Base-by-base conservation (phyloP, 1,284 basidiomycete species). In the Leucoagaricus sp. region DNA sequence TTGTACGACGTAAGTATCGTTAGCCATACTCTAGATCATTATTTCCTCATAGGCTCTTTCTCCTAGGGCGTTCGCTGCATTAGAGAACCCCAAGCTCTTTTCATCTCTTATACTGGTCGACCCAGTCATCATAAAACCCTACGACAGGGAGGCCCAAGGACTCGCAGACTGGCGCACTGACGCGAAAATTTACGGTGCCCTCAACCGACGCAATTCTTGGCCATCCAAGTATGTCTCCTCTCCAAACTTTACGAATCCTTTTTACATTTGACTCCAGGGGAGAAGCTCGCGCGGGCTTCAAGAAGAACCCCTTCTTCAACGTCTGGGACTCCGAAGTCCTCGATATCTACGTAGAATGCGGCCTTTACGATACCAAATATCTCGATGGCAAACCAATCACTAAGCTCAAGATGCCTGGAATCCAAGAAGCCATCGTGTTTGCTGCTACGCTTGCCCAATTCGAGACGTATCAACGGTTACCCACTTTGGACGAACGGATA, bases 101-200 rank as follows among this genome's bases (percentile, higher is more conserved):
- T 77, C 85, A 15, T 81, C 83, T 0, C 72, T 96, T 31, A 76
- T 94, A 45, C 79, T 96, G 9, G 72, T 96, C 25, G 95, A 98
- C 67, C 93, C 96, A 0, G 80, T 92, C 54, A 82, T 93, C 34
- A 61, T 75, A 46, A 71, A 65, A 64, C 71, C 66, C 36, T 58
- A 38, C 26, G 59, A 40, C 13, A 57, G 21, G 17, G 42, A 34
- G 34, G 47, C 55, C 23, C 28, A 41, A 10, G 59, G 46, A 5
- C 61, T 54, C 23, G 49, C 60, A 31, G 50, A 54, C 8, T 49
- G 23, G 31, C 56, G 46, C 10, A 56, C 65, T 13, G 51, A 63
- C 19, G 51, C 48, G 7, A 59, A 76, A 19, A 69, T 76, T 0
- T 42, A 65, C 1, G 81, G 80, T 10, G 87, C 88, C 0, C 67